phyloP scores from a whole-genome alignment of 306 rosid genomes.

The Styphnolobium japonicum region DNA sequence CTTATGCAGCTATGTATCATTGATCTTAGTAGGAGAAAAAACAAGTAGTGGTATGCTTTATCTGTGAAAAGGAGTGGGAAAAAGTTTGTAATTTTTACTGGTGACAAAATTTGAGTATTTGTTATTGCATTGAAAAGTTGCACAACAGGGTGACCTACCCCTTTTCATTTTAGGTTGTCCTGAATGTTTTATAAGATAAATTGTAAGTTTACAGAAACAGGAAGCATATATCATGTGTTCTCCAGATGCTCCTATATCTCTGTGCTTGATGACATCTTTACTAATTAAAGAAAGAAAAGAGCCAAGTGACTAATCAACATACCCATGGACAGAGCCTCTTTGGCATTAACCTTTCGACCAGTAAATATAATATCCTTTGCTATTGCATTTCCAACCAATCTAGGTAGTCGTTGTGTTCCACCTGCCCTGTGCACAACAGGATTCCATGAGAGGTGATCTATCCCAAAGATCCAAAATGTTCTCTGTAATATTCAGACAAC shows the following conservation, averaged over 20 bases:
- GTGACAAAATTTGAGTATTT: background rate
- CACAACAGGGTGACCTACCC: background rate
- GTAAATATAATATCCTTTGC: constrained; percentile 90
- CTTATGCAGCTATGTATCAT: constrained; percentile 19
- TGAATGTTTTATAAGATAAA: constrained; percentile 3
- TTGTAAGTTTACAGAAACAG: background rate
- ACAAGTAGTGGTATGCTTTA: background rate
- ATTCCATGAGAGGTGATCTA: constrained; percentile 24
- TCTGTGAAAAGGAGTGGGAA: background rate
- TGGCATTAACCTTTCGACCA: constrained; percentile 67
- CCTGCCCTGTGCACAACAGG: constrained; percentile 74
- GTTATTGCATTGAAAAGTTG: background rate
- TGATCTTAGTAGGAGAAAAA: background rate
- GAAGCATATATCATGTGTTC: background rate
- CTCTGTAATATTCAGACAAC: background rate
- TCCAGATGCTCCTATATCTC: background rate
- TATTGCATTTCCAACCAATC: constrained; percentile 74
- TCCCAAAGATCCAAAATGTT: background rate
- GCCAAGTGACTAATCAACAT: constrained; percentile 3
- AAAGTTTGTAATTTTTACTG: background rate
- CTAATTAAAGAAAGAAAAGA: constrained; percentile 3
- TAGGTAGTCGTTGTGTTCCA: constrained; percentile 86
- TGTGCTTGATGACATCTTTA: background rate
- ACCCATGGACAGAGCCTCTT: constrained; percentile 83
- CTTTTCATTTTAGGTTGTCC: background rate